phyloP scores from a whole-genome alignment of 352 stramenopile genomes.

The Phytophthora sansomeana region DNA sequence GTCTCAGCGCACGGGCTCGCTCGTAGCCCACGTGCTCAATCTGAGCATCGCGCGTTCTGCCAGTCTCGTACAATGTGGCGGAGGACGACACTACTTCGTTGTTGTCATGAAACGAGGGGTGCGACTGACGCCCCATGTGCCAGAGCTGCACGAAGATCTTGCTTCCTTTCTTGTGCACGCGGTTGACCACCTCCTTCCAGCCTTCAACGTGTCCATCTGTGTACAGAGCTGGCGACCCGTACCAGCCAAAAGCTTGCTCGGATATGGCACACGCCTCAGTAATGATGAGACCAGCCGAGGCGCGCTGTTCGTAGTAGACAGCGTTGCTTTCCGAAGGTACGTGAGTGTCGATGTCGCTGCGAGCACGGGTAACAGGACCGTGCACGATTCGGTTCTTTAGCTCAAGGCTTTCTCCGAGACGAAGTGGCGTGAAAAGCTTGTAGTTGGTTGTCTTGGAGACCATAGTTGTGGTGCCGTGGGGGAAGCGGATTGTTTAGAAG shows the following conservation, averaged over 20 bases:
- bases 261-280: constrained; percentile 50
- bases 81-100: constrained; percentile 59
- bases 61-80: constrained; percentile 22
- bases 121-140: constrained; percentile 74
- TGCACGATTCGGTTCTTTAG: constrained; percentile 57
- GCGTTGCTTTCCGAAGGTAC: constrained; percentile 30
- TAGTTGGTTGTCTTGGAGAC: constrained; percentile 25
- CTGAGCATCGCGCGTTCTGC: constrained; percentile 35
- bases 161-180: constrained; percentile 76
- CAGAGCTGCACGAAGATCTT: constrained; percentile 87
- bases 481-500: constrained; percentile 3
- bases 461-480: constrained; percentile 18
- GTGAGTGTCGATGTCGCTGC: constrained; percentile 24
- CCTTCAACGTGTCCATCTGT: constrained; percentile 38
- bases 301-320: constrained; percentile 55
- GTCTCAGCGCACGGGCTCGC: constrained; percentile 24
- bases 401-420: constrained; percentile 26
- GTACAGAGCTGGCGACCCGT: constrained; percentile 52
- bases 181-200: constrained; percentile 62
- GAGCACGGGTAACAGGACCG: constrained; percentile 44
- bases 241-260: constrained; percentile 38
- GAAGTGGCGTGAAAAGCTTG: constrained; percentile 41
- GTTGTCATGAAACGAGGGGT: constrained; percentile 61
- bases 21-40: constrained; percentile 26
- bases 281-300: constrained; percentile 52